phyloP scores from a whole-genome alignment of 1,284 basidiomycete genomes.

The Tetrapyrgos nigripes region DNA sequence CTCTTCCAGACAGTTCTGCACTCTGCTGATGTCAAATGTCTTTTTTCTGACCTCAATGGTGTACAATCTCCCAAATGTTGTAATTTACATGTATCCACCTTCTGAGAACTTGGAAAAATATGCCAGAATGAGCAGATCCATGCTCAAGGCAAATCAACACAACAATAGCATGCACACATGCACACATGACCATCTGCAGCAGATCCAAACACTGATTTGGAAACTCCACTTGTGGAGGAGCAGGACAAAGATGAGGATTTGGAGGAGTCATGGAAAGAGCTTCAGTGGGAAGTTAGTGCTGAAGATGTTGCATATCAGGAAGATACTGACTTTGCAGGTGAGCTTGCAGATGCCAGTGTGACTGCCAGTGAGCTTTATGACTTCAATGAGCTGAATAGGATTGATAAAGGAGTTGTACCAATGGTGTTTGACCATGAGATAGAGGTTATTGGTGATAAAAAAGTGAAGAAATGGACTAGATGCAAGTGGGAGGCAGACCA shows the following conservation, averaged over 20 bases:
- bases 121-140: too few species aligned
- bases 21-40: constrained; percentile 18
- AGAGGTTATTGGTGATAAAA: too few species aligned
- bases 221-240: neutral
- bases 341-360: neutral
- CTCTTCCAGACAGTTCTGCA: constrained; percentile 14
- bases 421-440: neutral
- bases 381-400: neutral
- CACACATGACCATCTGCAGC: neutral
- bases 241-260: neutral
- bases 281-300: neutral
- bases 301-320: neutral
- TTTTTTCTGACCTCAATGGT: constrained; percentile 21
- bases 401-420: constrained; percentile 3
- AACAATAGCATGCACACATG: neutral
- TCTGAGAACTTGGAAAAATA: constrained; percentile 17
- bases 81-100: constrained; percentile 3
- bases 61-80: constrained; percentile 13
- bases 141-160: neutral
- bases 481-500: too few species aligned
- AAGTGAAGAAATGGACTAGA: too few species aligned
- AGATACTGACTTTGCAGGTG: neutral
- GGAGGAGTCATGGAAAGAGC: neutral
- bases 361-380: neutral
- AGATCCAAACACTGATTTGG: neutral